Conservation (phyloP, 192 early-diverging fungal genomes). For the Umbelopsis ramanniana region DNA sequence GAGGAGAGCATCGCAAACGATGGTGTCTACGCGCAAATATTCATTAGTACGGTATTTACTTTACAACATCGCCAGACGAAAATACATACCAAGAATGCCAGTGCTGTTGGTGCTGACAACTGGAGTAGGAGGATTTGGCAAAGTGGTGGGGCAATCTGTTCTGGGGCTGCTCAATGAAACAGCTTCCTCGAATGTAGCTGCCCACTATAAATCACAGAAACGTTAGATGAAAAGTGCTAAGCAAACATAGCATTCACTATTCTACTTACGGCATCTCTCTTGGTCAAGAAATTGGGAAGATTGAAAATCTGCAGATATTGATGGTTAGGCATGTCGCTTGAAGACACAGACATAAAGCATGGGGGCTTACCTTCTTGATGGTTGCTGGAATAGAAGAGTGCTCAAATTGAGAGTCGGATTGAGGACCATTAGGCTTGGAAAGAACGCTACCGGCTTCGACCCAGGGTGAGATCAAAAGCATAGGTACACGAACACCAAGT, state of each 20-base stretch:
- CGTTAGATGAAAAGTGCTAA: too few relatives aligned
- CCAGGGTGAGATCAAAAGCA: constrained; percentile 52
- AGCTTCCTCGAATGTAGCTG: constrained; percentile 28
- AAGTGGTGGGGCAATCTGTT: constrained; percentile 25
- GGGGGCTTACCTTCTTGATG: constrained; percentile 35
- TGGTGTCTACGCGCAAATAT: constrained; percentile 9
- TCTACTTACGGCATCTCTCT: constrained; percentile 25
- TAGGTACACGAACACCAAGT: constrained; percentile 54
- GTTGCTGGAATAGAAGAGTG: constrained; percentile 55
- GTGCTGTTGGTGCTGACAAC: constrained; percentile 9
- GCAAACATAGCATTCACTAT: background rate
- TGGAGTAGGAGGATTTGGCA: constrained; percentile 19
- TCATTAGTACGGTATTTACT: background rate
- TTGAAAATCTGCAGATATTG: constrained; percentile 23
- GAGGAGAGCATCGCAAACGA: constrained; percentile 17
- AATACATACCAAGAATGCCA: constrained; percentile 17
- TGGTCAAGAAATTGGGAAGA: constrained; percentile 36
- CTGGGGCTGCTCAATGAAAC: constrained; percentile 18
- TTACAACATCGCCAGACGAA: background rate
- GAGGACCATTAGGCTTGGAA: constrained; percentile 29
- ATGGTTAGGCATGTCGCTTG: background rate
- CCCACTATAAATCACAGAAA: background rate
- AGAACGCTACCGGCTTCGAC: constrained; percentile 42
- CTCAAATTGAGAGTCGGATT: constrained; percentile 45
- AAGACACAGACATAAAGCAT: background rate